Conservation (phyloP, 106 monocot species). For the Triglochin maritima region DNA sequence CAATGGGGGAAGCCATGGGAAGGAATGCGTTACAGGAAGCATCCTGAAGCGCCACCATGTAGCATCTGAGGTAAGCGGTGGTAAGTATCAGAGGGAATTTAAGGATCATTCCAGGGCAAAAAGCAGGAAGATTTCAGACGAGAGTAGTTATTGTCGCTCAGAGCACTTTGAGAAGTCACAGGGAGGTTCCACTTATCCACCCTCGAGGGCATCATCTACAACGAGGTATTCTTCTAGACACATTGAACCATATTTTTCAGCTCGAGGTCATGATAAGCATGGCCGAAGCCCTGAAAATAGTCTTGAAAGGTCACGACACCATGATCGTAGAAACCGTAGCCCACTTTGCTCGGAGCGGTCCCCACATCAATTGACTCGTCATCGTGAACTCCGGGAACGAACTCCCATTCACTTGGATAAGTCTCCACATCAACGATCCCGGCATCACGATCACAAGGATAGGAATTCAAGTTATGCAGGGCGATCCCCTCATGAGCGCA, state of each 20-base stretch:
- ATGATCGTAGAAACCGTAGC: constrained; percentile 38
- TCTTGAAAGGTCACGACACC: constrained; percentile 16
- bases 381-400: constrained; percentile 27
- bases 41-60: constrained; percentile 26
- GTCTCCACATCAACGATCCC: constrained; percentile 30
- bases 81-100: constrained; percentile 33
- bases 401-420: constrained; percentile 19
- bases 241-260: constrained; percentile 17
- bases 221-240: constrained; percentile 32
- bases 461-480: constrained; percentile 17
- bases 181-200: constrained; percentile 20
- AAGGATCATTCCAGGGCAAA: constrained; percentile 36
- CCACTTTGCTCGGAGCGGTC: constrained; percentile 38
- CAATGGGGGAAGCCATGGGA: constrained; percentile 44
- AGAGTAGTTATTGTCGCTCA: constrained; percentile 9
- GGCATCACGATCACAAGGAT: constrained; percentile 33
- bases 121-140: constrained; percentile 44
- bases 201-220: constrained; percentile 23
- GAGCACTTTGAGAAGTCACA: constrained; percentile 30
- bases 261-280: constrained; percentile 30
- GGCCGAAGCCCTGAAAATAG: constrained; percentile 30
- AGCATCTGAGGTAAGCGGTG: constrained; percentile 27
- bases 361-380: constrained; percentile 15
- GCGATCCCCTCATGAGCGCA: constrained; percentile 14
- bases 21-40: constrained; percentile 22